Conservation (phyloP, 805 yeast species). For the Pichia manshurica region DNA sequence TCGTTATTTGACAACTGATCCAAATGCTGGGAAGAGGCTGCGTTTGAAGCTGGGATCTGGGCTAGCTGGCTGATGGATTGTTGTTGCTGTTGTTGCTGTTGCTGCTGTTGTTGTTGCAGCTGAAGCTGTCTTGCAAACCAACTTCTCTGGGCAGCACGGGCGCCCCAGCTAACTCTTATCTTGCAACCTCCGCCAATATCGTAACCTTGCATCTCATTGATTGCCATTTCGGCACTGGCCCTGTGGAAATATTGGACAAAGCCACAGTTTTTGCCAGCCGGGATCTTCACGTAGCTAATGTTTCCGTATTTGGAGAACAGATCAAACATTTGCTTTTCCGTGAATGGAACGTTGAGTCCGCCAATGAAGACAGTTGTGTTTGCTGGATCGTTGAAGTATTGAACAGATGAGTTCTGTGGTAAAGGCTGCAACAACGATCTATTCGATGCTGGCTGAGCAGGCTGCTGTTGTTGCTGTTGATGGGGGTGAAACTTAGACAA, state of each 20-base stretch:
- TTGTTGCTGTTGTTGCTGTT: conserved; percentile 22
- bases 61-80: conserved; percentile 3
- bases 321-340: conserved; percentile 55
- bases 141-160: conserved; percentile 43
- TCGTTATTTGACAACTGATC: conserved; percentile 9
- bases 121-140: conserved; percentile 32
- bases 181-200: conserved; percentile 74
- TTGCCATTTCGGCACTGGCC: conserved; percentile 80
- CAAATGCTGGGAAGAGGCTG: not conserved
- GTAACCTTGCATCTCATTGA: conserved; percentile 83
- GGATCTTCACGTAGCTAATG: conserved; percentile 72
- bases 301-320: conserved; percentile 66
- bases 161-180: conserved; percentile 84
- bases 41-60: not conserved
- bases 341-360: conserved; percentile 53
- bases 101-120: conserved; percentile 23
- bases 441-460: too few species aligned
- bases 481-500: not conserved
- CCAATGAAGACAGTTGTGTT: conserved; percentile 79
- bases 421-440: conserved; percentile 21
- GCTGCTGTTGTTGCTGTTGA: not conserved
- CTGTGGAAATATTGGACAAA: conserved; percentile 78
- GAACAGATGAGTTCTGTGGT: conserved; percentile 41
- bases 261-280: conserved; percentile 73
- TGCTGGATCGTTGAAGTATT: conserved; percentile 66